Percentiles rank a stretch among this genome's conserved stretches.
phyloP scores from a whole-genome alignment of 2,329 filamentous ascomycete species.

The Meredithiella fracta region DNA sequence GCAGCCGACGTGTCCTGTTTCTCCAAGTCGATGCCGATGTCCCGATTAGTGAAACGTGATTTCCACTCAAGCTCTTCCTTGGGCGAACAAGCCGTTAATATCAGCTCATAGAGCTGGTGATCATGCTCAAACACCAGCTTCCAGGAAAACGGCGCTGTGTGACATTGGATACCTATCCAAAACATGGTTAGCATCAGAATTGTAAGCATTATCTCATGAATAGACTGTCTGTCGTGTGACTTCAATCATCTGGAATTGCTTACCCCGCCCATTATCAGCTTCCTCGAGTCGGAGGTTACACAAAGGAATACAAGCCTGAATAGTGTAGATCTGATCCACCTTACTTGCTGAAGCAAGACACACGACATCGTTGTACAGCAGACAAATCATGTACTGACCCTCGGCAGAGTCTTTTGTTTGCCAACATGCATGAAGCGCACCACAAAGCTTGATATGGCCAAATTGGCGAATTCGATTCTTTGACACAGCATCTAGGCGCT shows the following conservation, averaged over 20 bases:
- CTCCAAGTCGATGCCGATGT: slow-evolving; percentile 2
- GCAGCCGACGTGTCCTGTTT: not conserved
- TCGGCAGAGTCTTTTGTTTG: slow-evolving; percentile 50
- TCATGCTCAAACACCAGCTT: slow-evolving; percentile 72
- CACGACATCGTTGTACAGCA: slow-evolving; percentile 67
- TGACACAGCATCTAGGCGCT: slow-evolving; percentile 36
- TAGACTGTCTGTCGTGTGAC: not conserved
- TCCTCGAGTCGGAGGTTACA: slow-evolving; percentile 51
- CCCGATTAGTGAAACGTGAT: slow-evolving; percentile 36
- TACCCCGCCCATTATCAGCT: slow-evolving; percentile 58
- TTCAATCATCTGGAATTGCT: slow-evolving; percentile 7
- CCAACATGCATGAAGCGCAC: slow-evolving; percentile 69
- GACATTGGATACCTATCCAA: slow-evolving; percentile 60
- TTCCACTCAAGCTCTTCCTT: slow-evolving; percentile 73
- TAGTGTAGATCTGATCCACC: slow-evolving; percentile 50
- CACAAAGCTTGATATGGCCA: slow-evolving; percentile 67
- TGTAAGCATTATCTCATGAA: not conserved
- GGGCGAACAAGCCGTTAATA: slow-evolving; percentile 71
- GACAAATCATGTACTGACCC: slow-evolving; percentile 70
- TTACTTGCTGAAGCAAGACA: slow-evolving; percentile 55
- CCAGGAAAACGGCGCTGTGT: slow-evolving; percentile 77
- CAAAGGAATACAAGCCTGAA: slow-evolving; percentile 59
- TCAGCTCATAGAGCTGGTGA: slow-evolving; percentile 63
- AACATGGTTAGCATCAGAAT: slow-evolving; percentile 15
- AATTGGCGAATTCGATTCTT: slow-evolving; percentile 59